A percentile compares a stretch with the other conserved stretches of the same genome.
These are phyloP conservation scores for Flaveria sonorensis DNA, from an alignment of 129 eudicot species.

Conservation along the genomic window DNA sequence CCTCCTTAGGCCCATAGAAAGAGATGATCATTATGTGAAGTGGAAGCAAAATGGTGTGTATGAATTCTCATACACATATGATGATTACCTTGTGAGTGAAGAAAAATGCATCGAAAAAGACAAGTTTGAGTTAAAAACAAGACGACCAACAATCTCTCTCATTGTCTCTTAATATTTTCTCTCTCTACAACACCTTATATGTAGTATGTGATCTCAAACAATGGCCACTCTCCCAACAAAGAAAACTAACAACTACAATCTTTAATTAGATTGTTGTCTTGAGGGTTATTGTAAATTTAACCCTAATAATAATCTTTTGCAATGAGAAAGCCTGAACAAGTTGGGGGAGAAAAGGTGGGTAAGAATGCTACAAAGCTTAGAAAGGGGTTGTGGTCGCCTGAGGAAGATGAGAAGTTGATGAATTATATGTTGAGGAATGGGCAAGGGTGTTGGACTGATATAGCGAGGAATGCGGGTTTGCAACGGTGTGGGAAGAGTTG, in stretches of 20 bases:
- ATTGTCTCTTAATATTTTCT: slow-evolving; percentile 16
- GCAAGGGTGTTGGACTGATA: slow-evolving; percentile 94
- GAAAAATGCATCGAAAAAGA: slow-evolving; percentile 64
- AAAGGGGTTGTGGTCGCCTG: slow-evolving; percentile 93
- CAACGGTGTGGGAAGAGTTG: slow-evolving; percentile 89
- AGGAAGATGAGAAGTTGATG: slow-evolving; percentile 90
- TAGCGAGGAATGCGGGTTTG: slow-evolving; percentile 76
- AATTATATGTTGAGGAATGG: slow-evolving; percentile 76
- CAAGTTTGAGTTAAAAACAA: slow-evolving; percentile 73
- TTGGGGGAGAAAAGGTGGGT: slow-evolving; percentile 31
- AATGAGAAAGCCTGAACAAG: slow-evolving; percentile 72
- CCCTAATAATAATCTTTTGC: background rate
- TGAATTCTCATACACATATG: slow-evolving; percentile 51
- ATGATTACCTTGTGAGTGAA: slow-evolving; percentile 97
- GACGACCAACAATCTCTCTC: slow-evolving; percentile 40
- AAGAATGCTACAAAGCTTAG: slow-evolving; percentile 48
- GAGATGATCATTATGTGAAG: slow-evolving; percentile 39
- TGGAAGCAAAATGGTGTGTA: slow-evolving; percentile 77
- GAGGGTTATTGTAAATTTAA: no score
- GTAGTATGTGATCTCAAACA: slow-evolving; percentile 35
- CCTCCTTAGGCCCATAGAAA: slow-evolving; percentile 34
- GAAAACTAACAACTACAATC: background rate
- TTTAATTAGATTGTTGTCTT: background rate
- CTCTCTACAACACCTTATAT: slow-evolving; percentile 35
- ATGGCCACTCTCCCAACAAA: slow-evolving; percentile 33